Percentiles rank a stretch among this genome's conserved stretches.
Conservation (phyloP, 2,329 filamentous ascomycete genomes). For the Corynespora cassiicola region DNA sequence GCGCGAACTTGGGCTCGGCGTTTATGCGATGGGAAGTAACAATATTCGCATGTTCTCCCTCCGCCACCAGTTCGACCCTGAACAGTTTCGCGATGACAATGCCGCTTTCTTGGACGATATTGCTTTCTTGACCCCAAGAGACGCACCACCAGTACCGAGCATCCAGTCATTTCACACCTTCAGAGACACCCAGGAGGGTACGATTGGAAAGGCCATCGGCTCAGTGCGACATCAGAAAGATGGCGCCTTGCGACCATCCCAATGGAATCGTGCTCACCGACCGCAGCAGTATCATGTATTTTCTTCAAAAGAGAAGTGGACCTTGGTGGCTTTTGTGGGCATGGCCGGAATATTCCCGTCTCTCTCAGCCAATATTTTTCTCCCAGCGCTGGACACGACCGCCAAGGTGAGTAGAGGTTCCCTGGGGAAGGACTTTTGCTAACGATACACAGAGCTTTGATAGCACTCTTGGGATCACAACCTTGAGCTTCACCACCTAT, state of each 20-base stretch:
- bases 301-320: slow-evolving; percentile 13
- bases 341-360: slow-evolving; percentile 52
- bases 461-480: slow-evolving; percentile 30
- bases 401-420: slow-evolving; percentile 13
- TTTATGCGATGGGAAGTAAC: slow-evolving; percentile 20
- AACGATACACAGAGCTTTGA: slow-evolving; percentile 30
- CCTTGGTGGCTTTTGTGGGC: slow-evolving; percentile 30
- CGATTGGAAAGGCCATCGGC: slow-evolving; percentile 11
- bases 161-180: too few species aligned
- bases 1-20: slow-evolving; percentile 20
- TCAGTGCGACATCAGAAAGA: slow-evolving; percentile 2
- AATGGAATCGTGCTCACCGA: slow-evolving; percentile 1
- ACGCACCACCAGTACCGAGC: slow-evolving; percentile 3
- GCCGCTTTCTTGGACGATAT: slow-evolving; percentile 2
- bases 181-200: slow-evolving; percentile 11
- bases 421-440: neutral
- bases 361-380: slow-evolving; percentile 54
- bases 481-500: slow-evolving; percentile 42
- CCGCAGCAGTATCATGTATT: slow-evolving; percentile 17
- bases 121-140: neutral
- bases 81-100: slow-evolving; percentile 12
- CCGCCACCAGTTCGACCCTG: slow-evolving; percentile 21
- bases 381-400: slow-evolving; percentile 48
- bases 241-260: too few species aligned
- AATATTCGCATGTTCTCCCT: slow-evolving; percentile 21